phyloP scores from a whole-genome alignment of 305 asterid genomes.

The Plantago lanceolata region DNA sequence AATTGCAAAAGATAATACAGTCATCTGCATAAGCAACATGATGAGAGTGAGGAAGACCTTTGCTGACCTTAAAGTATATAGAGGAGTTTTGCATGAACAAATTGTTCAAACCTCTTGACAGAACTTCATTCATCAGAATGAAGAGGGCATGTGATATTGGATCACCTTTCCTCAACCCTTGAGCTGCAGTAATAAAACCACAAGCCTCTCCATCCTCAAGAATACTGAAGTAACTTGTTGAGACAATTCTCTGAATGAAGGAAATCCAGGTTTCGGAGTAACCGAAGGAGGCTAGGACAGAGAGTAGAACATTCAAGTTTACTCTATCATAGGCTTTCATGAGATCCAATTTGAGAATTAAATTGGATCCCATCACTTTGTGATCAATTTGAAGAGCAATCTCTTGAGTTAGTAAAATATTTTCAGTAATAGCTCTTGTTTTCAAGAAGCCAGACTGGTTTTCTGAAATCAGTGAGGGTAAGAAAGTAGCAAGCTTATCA shows the following conservation, averaged over 20 bases:
- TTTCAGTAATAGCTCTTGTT: neutral
- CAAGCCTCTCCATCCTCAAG: neutral
- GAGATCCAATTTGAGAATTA: neutral
- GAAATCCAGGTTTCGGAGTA: neutral
- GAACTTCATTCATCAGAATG: neutral
- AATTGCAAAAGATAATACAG: too few species aligned
- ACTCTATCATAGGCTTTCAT: conserved; percentile 1
- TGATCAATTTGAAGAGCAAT: neutral
- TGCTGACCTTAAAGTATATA: too few species aligned
- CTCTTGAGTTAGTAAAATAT: neutral
- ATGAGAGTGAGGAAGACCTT: too few species aligned
- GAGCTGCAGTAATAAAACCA: neutral
- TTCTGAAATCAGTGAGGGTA: neutral
- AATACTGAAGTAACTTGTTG: too few species aligned
- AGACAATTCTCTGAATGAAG: neutral
- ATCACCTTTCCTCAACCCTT: neutral
- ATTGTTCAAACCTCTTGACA: too few species aligned
- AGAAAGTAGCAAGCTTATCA: neutral
- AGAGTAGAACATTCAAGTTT: neutral
- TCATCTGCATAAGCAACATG: too few species aligned
- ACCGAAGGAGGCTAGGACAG: neutral
- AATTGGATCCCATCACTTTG: neutral
- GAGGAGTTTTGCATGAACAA: too few species aligned
- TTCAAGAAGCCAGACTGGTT: neutral
- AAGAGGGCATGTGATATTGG: neutral